Base-by-base conservation (phyloP, 257 asterid species). In the Plantago ovata region DNA sequence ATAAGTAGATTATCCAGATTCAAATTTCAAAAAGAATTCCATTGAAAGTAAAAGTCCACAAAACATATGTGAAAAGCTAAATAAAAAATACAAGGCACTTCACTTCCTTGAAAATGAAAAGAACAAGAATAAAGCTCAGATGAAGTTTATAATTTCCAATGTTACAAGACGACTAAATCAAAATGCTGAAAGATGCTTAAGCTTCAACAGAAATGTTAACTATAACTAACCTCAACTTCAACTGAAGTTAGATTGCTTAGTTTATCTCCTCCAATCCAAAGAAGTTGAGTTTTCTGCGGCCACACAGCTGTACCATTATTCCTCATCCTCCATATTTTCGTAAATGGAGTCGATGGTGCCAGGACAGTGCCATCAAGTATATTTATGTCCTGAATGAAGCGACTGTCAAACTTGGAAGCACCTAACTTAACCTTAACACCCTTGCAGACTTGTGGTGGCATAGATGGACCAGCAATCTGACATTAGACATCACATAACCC, bases 301-400 rank as follows among this genome's bases (percentile, higher is more conserved):
- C 99, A 93, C 10, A 40, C 69, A 10, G 67, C 57, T 9, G 78
- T 73, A 20, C 99, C 97, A 74, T 76, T 89, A 83, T 93, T 93
- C 79, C 80, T 84, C 96, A 93, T 82, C 69, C 87, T 74, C 99
- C 99, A 93, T 67, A 89, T 86, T 84, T 93, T 93, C 67, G 99
- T 93, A 72, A 93, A 89, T 14, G 75, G 83, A 55, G 82, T 78
- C 20, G 45, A 69, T 60, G 99, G 99, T 46, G 90, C 79, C 81
- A 93, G 63, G 56, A 80, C 45, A 38, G 97, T 89, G 42, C 94
- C 99, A 72, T 93, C 99, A 65, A 80, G 60, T 49, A 93, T 46
- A 72, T 81, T 93, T 65, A 89, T 85, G 72, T 93, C 99, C 66
- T 66, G 85, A 58, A 84, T 72, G 73, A 84, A 93, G 55, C 82